Percentiles rank a stretch among this genome's conserved stretches.
These are phyloP conservation scores for Hirsutella thompsonii DNA, from an alignment of 2,329 filamentous ascomycete genomes.

Conservation along the genomic window DNA sequence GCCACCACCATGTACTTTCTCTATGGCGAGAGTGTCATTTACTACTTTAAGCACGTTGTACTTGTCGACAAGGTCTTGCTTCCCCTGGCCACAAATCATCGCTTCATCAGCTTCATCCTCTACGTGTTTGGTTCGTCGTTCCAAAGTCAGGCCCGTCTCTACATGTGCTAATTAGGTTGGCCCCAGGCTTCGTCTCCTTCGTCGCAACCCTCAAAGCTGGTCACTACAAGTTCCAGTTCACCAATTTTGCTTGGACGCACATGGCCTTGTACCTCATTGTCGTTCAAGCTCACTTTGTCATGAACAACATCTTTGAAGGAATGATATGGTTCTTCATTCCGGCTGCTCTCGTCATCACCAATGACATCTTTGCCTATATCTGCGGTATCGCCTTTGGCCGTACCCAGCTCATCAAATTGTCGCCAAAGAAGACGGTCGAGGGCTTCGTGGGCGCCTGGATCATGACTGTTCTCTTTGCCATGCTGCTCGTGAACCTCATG, in stretches of 20 bases:
- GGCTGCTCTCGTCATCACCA: conserved; percentile 88
- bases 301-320: conserved; percentile 99
- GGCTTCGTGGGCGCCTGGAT: conserved; percentile 95
- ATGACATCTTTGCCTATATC: conserved; percentile 97
- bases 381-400: conserved; percentile 95
- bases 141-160: neutral
- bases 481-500: conserved; percentile 69
- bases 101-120: conserved; percentile 97
- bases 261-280: conserved; percentile 98
- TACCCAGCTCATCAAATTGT: conserved; percentile 94
- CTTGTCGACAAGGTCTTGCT: conserved; percentile 86
- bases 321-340: conserved; percentile 99
- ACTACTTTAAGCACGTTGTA: conserved; percentile 99
- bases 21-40: conserved; percentile 97
- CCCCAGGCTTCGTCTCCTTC: conserved; percentile 88
- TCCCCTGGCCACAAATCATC: conserved; percentile 89
- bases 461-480: conserved; percentile 80
- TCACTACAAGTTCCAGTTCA: conserved; percentile 97
- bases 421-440: conserved; percentile 98
- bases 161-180: conserved; percentile 7
- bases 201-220: conserved; percentile 89
- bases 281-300: conserved; percentile 95
- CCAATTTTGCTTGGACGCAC: conserved; percentile 98
- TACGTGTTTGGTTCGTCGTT: conserved; percentile 75
- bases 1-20: conserved; percentile 99